These are phyloP conservation scores for Cladosporium sp. DNA, from an alignment of 2,329 filamentous ascomycete species.

Conservation along the genomic window DNA sequence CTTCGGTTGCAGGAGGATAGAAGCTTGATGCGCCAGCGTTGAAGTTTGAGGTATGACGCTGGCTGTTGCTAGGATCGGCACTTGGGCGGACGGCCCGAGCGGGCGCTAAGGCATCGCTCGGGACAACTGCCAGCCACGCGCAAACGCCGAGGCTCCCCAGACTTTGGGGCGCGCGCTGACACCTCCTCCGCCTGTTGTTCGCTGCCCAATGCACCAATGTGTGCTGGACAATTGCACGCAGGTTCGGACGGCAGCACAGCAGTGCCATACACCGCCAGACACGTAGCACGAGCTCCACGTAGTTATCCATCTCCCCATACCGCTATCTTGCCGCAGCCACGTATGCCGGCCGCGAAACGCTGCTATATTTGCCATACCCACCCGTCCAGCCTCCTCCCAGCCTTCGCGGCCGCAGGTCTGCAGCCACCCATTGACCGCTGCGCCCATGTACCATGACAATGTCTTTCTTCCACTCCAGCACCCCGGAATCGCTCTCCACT, in stretches of 20 bases:
- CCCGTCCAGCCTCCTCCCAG: constrained; percentile 1
- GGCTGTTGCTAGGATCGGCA: not conserved
- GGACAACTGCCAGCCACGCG: not conserved
- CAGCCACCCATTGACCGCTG: not conserved
- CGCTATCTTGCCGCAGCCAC: not conserved
- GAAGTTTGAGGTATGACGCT: constrained; percentile 2
- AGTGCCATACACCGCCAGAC: constrained; percentile 1
- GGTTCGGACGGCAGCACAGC: not conserved
- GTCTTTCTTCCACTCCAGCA: constrained; percentile 10
- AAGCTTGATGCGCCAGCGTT: not conserved
- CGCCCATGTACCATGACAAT: constrained; percentile 10
- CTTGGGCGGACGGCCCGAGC: not conserved
- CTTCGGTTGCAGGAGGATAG: not conserved
- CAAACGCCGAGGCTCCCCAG: not conserved
- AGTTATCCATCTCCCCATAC: not conserved
- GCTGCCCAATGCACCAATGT: not conserved
- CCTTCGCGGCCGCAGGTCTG: not conserved
- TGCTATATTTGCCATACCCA: constrained; percentile 1
- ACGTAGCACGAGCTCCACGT: constrained; percentile 4
- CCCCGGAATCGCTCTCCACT: constrained; percentile 7
- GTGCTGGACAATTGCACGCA: not conserved
- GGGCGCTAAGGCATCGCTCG: not conserved
- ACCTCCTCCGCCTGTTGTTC: no score
- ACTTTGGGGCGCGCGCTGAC: not conserved
- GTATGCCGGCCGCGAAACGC: not conserved